Percentiles rank a stretch among this genome's conserved stretches.
phyloP scores from a whole-genome alignment of 768 basidiomycete genomes.

The Suillus discolor region DNA sequence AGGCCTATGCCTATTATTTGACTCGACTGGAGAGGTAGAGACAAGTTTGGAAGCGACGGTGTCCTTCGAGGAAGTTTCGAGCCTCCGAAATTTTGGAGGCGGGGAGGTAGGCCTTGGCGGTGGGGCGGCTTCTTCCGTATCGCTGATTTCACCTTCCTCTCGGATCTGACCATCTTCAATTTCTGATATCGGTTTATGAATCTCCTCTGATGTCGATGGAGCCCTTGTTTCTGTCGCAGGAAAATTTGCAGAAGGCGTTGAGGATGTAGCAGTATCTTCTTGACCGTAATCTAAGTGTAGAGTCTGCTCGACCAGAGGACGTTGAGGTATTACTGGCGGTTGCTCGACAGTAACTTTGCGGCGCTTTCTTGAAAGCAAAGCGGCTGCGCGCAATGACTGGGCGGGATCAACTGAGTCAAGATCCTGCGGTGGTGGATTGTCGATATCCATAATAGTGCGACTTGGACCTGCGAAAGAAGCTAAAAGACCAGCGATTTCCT shows the following conservation, averaged over 20 bases:
- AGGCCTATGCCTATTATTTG: conserved; percentile 1
- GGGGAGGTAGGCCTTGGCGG: conserved; percentile 25
- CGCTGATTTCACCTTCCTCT: conserved; percentile 90
- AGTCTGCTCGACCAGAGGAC: conserved; percentile 39
- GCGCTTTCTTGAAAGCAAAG: conserved; percentile 73
- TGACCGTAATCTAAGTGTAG: conserved; percentile 76
- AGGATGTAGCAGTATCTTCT: conserved; percentile 46
- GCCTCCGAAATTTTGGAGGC: conserved; percentile 26
- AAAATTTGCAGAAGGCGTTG: conserved; percentile 23
- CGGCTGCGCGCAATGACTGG: conserved; percentile 71
- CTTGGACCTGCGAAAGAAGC: background rate
- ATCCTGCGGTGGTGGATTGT: conserved; percentile 1
- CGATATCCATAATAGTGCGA: conserved; percentile 4
- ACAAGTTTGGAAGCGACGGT: background rate
- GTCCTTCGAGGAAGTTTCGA: conserved; percentile 11
- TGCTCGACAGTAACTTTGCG: conserved; percentile 51
- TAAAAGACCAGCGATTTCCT: background rate
- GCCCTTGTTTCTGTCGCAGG: conserved; percentile 5
- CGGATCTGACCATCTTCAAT: conserved; percentile 55
- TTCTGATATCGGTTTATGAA: conserved; percentile 25
- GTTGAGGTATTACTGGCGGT: conserved; percentile 36
- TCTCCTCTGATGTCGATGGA: background rate
- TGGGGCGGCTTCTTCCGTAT: conserved; percentile 54
- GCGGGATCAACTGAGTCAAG: conserved; percentile 45
- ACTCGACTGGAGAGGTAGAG: conserved; percentile 14